Conservation (phyloP, 176 grass and related monocot genomes). For the Zea mays region DNA sequence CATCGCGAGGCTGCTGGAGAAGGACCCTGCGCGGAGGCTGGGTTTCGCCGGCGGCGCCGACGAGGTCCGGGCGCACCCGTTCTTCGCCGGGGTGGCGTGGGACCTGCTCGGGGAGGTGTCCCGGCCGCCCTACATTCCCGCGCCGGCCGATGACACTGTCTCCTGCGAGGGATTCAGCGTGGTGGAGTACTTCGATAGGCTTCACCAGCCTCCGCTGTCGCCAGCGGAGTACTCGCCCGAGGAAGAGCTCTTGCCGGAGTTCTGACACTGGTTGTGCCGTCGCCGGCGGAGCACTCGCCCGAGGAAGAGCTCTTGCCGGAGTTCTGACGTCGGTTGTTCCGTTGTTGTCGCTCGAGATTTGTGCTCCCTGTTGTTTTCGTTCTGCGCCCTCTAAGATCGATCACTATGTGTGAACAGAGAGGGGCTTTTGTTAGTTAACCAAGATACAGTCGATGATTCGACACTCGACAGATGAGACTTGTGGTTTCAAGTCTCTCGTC, state of each 20-base stretch:
- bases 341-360: background rate
- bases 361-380: background rate
- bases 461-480: background rate
- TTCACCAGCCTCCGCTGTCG: conserved; percentile 40
- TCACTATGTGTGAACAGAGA: background rate
- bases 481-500: background rate
- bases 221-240: conserved; percentile 41
- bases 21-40: conserved; percentile 56
- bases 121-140: conserved; percentile 75
- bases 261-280: conserved; percentile 17
- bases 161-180: conserved; percentile 53
- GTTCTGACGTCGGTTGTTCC: conserved; percentile 14
- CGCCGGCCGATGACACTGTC: conserved; percentile 45
- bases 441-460: background rate
- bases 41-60: conserved; percentile 63
- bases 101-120: conserved; percentile 66
- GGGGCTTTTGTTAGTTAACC: background rate
- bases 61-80: conserved; percentile 72
- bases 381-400: background rate
- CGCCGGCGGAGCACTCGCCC: conserved; percentile 36
- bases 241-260: conserved; percentile 43
- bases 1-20: conserved; percentile 56
- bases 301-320: conserved; percentile 48
- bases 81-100: conserved; percentile 81
- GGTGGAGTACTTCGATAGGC: conserved; percentile 53